These are phyloP conservation scores for Zasmidium citrigriseum DNA, from an alignment of 2,329 filamentous ascomycete genomes.

Conservation along the genomic window DNA sequence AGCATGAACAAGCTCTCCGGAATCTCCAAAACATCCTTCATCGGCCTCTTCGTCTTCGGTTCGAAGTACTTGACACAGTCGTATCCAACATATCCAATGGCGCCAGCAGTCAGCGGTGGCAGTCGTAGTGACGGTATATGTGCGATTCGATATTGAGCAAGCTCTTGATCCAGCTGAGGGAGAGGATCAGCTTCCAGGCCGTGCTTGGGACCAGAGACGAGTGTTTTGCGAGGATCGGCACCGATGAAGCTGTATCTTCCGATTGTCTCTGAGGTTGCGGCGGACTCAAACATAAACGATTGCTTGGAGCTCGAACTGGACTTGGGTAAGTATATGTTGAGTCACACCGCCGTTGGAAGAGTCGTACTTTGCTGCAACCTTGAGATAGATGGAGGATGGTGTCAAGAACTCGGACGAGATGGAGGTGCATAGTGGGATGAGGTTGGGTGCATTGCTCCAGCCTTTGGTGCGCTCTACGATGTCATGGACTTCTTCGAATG, in stretches of 20 bases:
- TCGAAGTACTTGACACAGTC: constrained; percentile 98
- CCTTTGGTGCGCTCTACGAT: constrained; percentile 55
- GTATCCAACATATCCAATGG: constrained; percentile 95
- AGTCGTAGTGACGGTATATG: constrained; percentile 79
- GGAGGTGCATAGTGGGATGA: constrained; percentile 79
- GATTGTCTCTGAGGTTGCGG: constrained; percentile 85
- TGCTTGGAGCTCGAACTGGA: constrained; percentile 65
- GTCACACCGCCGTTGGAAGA: not conserved
- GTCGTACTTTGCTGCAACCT: constrained; percentile 71
- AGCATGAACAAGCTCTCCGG: constrained; percentile 97
- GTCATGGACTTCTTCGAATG: constrained; percentile 60
- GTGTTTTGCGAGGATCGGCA: constrained; percentile 73
- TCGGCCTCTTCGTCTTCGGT: constrained; percentile 80
- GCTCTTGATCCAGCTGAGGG: constrained; percentile 76
- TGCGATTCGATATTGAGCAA: constrained; percentile 76
- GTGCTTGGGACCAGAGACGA: constrained; percentile 86
- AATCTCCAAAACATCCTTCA: constrained; percentile 85
- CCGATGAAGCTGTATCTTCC: constrained; percentile 96
- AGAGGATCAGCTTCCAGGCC: constrained; percentile 83
- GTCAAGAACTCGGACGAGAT: constrained; percentile 92
- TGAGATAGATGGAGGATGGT: constrained; percentile 92
- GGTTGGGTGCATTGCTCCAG: constrained; percentile 65
- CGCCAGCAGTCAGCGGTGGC: constrained; percentile 85
- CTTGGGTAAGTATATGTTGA: constrained; percentile 2
- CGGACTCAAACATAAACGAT: constrained; percentile 95